Conservation (phyloP, 495 filamentous ascomycete genomes). For the Umbilicaria muhlenbergii region DNA sequence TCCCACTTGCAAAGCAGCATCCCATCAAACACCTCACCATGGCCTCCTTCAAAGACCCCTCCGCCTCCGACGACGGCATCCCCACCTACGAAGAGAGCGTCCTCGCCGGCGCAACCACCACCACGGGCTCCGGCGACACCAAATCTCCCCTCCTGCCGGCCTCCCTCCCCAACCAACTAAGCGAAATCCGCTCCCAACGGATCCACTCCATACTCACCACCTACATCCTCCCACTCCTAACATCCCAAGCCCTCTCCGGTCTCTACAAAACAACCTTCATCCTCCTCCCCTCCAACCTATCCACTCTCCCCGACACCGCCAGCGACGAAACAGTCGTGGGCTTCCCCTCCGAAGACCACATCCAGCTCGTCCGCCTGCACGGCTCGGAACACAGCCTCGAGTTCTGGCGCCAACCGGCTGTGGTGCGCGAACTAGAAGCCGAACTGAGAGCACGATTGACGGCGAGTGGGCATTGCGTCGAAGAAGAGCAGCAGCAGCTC, state of each 20-base stretch:
- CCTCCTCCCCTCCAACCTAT: constrained; percentile 16
- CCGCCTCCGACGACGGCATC: background rate
- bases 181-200: constrained; percentile 5
- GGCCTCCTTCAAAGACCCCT: too few relatives aligned
- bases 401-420: constrained; percentile 14
- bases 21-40: too few relatives aligned
- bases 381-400: constrained; percentile 12
- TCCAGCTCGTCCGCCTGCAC: constrained; percentile 14
- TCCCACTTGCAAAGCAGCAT: too few relatives aligned
- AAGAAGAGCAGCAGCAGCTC: background rate
- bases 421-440: constrained; percentile 11
- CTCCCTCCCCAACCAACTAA: constrained; percentile 2
- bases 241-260: constrained; percentile 8
- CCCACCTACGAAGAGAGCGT: constrained; percentile 9
- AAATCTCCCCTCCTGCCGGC: background rate
- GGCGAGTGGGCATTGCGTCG: constrained; percentile 5
- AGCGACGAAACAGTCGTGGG: constrained; percentile 13
- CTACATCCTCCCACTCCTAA: constrained; percentile 16
- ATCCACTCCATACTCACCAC: constrained; percentile 10
- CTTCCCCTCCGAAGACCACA: constrained; percentile 9
- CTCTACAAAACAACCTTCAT: constrained; percentile 14
- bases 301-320: constrained; percentile 3
- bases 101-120: background rate
- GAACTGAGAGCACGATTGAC: constrained; percentile 7
- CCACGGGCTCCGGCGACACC: background rate